Conservation (phyloP, 768 basidiomycete species). For the Leccinum disarticulatum region DNA sequence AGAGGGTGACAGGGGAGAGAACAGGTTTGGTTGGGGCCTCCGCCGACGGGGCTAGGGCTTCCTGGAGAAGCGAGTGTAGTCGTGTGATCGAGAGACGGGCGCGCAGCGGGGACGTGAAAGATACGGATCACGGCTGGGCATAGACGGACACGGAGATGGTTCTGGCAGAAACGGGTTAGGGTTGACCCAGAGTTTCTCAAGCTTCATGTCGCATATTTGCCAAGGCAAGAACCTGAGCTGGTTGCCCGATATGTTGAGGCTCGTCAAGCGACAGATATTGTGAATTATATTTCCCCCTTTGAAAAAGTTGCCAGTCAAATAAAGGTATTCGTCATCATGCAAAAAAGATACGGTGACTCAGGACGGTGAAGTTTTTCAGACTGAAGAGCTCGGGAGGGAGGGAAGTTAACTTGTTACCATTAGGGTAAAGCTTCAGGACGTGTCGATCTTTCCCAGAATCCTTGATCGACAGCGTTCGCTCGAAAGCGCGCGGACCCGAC, state of each 20-base stretch:
- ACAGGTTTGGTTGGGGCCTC: not conserved
- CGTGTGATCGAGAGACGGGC: too few relatives aligned
- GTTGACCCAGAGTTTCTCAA: slow-evolving; percentile 40
- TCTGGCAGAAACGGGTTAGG: slow-evolving; percentile 60
- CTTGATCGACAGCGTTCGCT: slow-evolving; percentile 28
- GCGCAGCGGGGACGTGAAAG: not conserved
- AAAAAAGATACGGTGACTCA: too few relatives aligned
- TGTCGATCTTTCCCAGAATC: slow-evolving; percentile 43
- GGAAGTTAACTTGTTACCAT: slow-evolving; percentile 46
- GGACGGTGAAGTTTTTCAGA: too few relatives aligned
- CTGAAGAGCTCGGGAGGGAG: too few relatives aligned
- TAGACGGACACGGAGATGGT: slow-evolving; percentile 11
- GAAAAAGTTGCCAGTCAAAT: too few relatives aligned
- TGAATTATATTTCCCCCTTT: too few relatives aligned
- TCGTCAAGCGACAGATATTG: too few relatives aligned
- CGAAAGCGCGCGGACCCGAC: slow-evolving; percentile 24
- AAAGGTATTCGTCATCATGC: too few relatives aligned
- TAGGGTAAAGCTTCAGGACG: slow-evolving; percentile 57
- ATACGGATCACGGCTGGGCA: slow-evolving; percentile 10
- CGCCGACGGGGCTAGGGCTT: not conserved
- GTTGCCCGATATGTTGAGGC: too few relatives aligned
- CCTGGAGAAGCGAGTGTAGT: not conserved
- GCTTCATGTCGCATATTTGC: slow-evolving; percentile 36
- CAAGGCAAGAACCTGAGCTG: too few relatives aligned
- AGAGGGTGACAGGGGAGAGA: not conserved